Base-by-base conservation (phyloP, 345 rosid genomes). In the Garcia nutans region DNA sequence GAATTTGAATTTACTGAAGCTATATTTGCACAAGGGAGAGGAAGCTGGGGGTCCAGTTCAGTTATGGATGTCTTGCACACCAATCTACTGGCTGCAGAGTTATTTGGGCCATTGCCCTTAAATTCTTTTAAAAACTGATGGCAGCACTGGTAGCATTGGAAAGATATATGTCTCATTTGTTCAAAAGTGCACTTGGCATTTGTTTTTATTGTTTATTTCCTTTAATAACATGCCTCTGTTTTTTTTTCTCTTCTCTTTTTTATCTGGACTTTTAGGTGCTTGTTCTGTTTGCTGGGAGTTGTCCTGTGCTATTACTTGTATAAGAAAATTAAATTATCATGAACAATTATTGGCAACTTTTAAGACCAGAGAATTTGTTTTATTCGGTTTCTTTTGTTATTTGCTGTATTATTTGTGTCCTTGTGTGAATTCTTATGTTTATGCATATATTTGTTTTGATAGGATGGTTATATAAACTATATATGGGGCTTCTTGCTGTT, bases 391-490 rank as follows among this genome's bases (percentile, higher is more conserved):
- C 19, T 54, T 54, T 54, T 1, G 17, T 65, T 19, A 41, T 6
- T 20, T 65, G 12, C 68, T 65, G 2, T 41, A 65, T n/a, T 42
- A 8, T 33, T 65, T 65, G 28, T 65, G 3, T 15, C 15, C 12
- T n/a, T n/a, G n/a, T 69, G 22, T 41, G 49, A 68, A 24, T 24
- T 12, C 33, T 72, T 24, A 58, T 6, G 9, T 72, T 45, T 72
- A 13, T 41, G 15, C 54, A 33, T 55, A 47, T 75, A 68, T 42
- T 65, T 78, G 12, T 56, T 84, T 33, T 69, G 73, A 71, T 88
- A 96, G 98, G 99, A 76, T 89, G 98, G 88, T 82, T 93, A 33
- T 93, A 96, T 83, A 96, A 92, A 84, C 80, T 96, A 58, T 96
- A 96, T 77, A 93, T 96, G 98, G 94, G 96, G 42, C 88, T 93